These are phyloP conservation scores for Cichorium intybus DNA, from an alignment of 140 eudicot species.

Conservation along the genomic window DNA sequence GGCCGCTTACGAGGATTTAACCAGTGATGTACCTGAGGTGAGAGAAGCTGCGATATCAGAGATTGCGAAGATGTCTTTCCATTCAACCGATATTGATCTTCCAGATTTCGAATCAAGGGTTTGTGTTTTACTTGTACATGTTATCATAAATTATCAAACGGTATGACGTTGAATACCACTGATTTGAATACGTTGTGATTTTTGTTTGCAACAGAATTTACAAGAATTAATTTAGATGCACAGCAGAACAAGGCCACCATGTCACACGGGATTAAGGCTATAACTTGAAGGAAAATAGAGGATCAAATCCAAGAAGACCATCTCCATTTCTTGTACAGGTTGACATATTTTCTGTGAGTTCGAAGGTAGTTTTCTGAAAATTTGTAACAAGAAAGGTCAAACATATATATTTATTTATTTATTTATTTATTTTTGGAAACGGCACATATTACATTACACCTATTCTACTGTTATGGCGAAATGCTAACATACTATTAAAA, in stretches of 20 bases:
- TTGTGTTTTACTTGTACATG: slow-evolving; percentile 18
- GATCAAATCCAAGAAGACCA: slow-evolving; percentile 4
- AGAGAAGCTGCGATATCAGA: slow-evolving; percentile 67
- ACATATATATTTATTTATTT: slow-evolving; percentile 5
- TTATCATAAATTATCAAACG: too few species aligned
- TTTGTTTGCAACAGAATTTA: slow-evolving; percentile 7
- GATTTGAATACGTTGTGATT: not conserved
- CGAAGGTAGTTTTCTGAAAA: not conserved
- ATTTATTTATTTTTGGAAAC: too few species aligned
- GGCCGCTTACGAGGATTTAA: slow-evolving; percentile 70
- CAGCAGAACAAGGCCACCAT: not conserved
- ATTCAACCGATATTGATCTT: slow-evolving; percentile 42
- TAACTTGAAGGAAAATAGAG: not conserved
- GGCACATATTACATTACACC: too few species aligned
- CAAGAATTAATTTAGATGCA: slow-evolving; percentile 4
- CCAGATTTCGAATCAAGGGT: slow-evolving; percentile 45
- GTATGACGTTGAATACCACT: too few species aligned
- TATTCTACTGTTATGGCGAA: too few species aligned
- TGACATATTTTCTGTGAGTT: not conserved
- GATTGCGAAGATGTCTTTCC: slow-evolving; percentile 79
- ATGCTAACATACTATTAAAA: too few species aligned
- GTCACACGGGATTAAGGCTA: not conserved
- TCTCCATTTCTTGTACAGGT: slow-evolving; percentile 1
- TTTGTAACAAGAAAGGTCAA: slow-evolving; percentile 3
- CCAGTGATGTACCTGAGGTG: slow-evolving; percentile 51